Base-by-base conservation (phyloP, 176 grass and related monocot species). In the Olyra latifolia region DNA sequence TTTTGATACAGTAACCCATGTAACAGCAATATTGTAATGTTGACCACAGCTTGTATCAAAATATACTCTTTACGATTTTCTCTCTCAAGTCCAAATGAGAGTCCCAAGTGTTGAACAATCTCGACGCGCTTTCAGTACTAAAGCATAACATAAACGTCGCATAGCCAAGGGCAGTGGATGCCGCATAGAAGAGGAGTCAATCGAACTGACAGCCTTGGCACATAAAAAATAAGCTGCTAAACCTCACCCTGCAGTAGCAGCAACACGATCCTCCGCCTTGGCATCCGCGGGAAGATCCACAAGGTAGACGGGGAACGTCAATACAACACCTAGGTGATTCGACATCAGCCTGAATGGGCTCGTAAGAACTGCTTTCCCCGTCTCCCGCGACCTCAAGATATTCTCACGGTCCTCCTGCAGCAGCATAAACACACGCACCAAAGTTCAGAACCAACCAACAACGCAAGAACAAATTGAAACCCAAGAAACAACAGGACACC, bases 231-330 rank as follows among this genome's bases (percentile, higher is more conserved):
- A 73, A 63, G 39, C n/a, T 58, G 45, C 25, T 52, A 81, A 75
- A 74, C 43, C 87, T 94, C 65, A 98, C 96, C 96, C 96, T 35
- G 96, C 90, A 20, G 92, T 95, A 66, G 86, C 96, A 87, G 79
- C 91, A 59, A 93, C 82, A 42, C 93, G 93, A 49, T 99, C 96
- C 68, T 95, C 86, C 56, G 39, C 81, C 28, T 27, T 87, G 41
- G 81, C 84, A 74, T 93, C 88, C 0, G 72, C 10, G 55, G 78
- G 72, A 38, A 95, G 84, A 84, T 91, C 90, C 14, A n/a, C 29
- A 9, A 71, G 56, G 84, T 95, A 99, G 22, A 99, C 96, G 66
- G 92, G 96, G 84, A 95, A 99, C 35, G 96, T 95, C 89, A 99
- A 66, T 10, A 99, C 93, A 61, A 99, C 96, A 7, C 96, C 96